Base-by-base conservation (phyloP, 2,329 filamentous ascomycete genomes). In the Clarireedia homoeocarpa region DNA sequence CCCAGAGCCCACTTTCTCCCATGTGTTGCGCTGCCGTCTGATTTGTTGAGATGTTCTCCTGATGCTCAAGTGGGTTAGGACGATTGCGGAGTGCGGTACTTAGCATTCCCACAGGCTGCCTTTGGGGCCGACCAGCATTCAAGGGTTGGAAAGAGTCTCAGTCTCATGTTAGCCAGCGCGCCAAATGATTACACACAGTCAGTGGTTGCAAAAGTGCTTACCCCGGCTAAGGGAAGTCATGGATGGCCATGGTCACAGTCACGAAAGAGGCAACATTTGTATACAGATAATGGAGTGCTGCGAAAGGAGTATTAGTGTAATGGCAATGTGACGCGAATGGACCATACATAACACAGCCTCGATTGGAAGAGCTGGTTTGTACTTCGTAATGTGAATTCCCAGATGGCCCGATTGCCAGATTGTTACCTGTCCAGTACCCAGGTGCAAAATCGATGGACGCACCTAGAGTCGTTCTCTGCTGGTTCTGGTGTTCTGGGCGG, bases 141-240 rank as follows among this genome's bases (percentile, higher is more conserved):
- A 7, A 40, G 49, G 12, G 20, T 46, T 6, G 14, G 15, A 24
- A 17, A 45, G 20, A 20, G 20, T 20, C 20, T 20, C 20, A 20
- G 57, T 60, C 56, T 59, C 58, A 61, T 48, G 48, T 54, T 48
- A 52, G 51, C 45, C 56, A 58, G 53, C 52, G 59, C 58, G 59
- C 56, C 52, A 59, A 45, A 56, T 24, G 50, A 42, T 56, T 27
- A 46, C 44, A 24, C 15, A 46, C 20, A 46, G n/a, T 57, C 45
- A 58, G 46, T 62, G 57, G 55, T 48, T 60, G 40, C 39, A 26
- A 52, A 17, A 40, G 17, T 17, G 27, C 27, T 30, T 7, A 30
- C 27, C 27, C 27, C 10, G 27, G 27, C 27, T 30, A 10, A 10
- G 27, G 10, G 7, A 30, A 30, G 6, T 30, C 27, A 30, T 20